These are phyloP conservation scores for Trametes sanguinea DNA, from an alignment of 768 basidiomycete genomes.

Conservation along the genomic window DNA sequence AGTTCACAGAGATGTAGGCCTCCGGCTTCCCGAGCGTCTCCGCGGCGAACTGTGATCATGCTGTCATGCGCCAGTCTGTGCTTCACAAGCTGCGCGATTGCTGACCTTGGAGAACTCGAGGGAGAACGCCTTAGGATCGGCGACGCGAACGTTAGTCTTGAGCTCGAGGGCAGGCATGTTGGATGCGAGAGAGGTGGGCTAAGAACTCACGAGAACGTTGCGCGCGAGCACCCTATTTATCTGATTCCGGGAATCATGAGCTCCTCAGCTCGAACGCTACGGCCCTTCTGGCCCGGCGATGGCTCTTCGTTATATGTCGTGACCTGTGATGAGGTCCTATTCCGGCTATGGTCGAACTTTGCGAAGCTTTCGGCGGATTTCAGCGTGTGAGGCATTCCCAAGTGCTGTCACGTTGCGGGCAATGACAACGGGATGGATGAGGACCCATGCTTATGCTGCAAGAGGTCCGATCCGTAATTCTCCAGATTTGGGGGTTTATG, in stretches of 20 bases:
- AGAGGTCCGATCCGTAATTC: too few relatives aligned
- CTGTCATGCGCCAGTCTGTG: neutral
- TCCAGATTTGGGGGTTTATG: too few relatives aligned
- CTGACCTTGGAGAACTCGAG: slow-evolving; percentile 61
- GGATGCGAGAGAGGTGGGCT: neutral
- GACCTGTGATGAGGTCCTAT: too few relatives aligned
- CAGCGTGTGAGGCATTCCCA: neutral
- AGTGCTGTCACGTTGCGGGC: neutral
- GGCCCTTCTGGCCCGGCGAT: too few relatives aligned
- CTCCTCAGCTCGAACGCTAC: neutral
- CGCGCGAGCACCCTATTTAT: slow-evolving; percentile 6
- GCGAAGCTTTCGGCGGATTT: neutral
- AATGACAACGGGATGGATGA: slow-evolving; percentile 2
- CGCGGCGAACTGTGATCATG: slow-evolving; percentile 48
- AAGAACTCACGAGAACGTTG: neutral
- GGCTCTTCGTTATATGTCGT: too few relatives aligned
- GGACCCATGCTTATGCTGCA: too few relatives aligned
- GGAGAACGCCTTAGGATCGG: slow-evolving; percentile 38
- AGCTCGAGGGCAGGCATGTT: slow-evolving; percentile 43
- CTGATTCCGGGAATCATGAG: slow-evolving; percentile 5
- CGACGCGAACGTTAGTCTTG: slow-evolving; percentile 43
- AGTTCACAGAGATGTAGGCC: slow-evolving; percentile 51
- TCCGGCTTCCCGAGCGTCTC: slow-evolving; percentile 57
- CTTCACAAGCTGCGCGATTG: neutral
- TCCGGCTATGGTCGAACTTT: too few relatives aligned